Base-by-base conservation (phyloP, 139 green algal genomes). In the Monoraphidium neglectum region DNA sequence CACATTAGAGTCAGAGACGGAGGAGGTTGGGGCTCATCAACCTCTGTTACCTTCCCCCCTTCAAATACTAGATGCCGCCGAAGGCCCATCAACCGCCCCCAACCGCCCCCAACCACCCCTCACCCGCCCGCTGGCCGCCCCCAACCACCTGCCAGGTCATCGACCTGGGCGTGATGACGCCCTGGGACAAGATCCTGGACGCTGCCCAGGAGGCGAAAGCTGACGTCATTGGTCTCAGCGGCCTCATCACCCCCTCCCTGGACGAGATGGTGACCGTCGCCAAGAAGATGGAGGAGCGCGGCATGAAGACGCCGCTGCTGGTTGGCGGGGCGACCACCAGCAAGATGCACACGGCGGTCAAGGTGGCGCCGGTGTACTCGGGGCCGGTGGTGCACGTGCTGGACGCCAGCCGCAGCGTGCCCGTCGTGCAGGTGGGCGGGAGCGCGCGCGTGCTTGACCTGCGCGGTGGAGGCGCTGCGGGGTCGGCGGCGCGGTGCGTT, bases 261-360 rank as follows among this genome's bases (percentile, higher is more conserved):
- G 95, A 99, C 62, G 95, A 99, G 87, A 99, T 99, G 93, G 96
- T 98, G 21, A 98, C 94, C 35, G 95, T 99, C 8, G 96, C 93
- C 35, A 95, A 94, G 82, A 89, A 90, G 72, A 97, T 99, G 93
- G 90, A 99, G 87, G 92, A 97, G 76, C 80, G 86, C 12, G 92
- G 92, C 49, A 57, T 99, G 68, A 94, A 91, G 76, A 82, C 91
- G 35, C 96, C 96, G 4, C 82, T 99, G 57, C 92, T 99, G 3
- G 98, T 99, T 61, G 96, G 96, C 40, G 96, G 96, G 12, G 96
- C 96, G 46, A 99, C 96, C 32, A 99, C 96, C 24, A 94, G 83
- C 83, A 97, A 97, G 85, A 98, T 99, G 95, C 96, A 99, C 91
- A 99, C 96, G 0, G 96, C 96, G 0, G 96, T 99, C 23, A 99